Evolutionary conservation across 192 early-diverging fungal species (phyloP).

Genomic region (Linnemannia schmuckeri): DNA sequence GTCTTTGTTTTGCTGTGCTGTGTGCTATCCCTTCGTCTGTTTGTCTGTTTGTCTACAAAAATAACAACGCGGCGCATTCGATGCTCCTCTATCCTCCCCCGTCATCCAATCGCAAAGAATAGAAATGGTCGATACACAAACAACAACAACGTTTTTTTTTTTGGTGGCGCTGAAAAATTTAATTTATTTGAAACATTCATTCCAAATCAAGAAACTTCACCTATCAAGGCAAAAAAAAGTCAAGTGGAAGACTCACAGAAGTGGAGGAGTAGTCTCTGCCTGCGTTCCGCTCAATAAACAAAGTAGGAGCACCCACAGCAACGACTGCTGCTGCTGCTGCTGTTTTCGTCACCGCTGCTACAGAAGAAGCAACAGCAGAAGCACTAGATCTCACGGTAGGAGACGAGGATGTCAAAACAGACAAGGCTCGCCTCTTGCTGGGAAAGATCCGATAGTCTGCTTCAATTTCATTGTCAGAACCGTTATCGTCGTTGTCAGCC

Average conservation of each 20-base stretch:
- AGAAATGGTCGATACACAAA: neutral
- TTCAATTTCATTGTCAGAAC: slow-evolving; percentile 22
- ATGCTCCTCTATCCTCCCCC: neutral
- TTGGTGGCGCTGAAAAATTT: neutral
- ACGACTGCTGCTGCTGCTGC: no score
- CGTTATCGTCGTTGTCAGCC: neutral
- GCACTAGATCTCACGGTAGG: neutral
- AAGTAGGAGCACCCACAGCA: neutral
- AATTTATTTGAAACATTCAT: neutral
- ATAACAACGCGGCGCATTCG: neutral
- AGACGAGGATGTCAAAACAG: neutral
- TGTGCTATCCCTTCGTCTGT: no score
- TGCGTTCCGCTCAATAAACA: neutral
- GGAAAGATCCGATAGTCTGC: slow-evolving; percentile 32
- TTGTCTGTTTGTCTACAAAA: no score
- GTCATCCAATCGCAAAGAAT: neutral
- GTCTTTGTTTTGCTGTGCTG: no score
- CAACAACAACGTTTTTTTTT: neutral
- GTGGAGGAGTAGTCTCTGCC: neutral
- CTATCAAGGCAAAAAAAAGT: neutral
- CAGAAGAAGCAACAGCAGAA: neutral
- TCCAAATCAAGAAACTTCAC: neutral
- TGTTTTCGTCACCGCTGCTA: no score
- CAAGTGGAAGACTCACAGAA: neutral
- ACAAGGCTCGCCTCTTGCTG: neutral